Evolutionary conservation across 2,329 filamentous ascomycete species (phyloP).

Genomic region (Dactylellina cionopaga): DNA sequence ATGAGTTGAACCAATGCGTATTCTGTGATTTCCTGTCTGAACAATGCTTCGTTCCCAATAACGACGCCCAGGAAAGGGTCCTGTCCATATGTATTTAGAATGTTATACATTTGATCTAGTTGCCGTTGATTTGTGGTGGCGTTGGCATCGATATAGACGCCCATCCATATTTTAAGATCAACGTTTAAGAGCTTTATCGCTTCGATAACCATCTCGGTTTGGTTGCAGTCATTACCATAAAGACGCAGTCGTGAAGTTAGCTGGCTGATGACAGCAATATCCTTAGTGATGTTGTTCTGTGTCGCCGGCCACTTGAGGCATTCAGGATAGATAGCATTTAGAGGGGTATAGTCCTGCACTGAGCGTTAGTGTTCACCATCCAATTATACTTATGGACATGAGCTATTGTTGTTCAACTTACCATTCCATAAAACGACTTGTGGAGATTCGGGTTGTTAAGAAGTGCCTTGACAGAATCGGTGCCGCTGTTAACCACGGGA

Average conservation of each 20-base stretch:
- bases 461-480: constrained; percentile 70
- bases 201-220: constrained; percentile 91
- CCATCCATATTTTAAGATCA: constrained; percentile 89
- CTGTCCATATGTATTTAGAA: constrained; percentile 72
- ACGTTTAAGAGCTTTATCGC: constrained; percentile 79
- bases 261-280: constrained; percentile 88
- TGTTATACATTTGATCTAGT: constrained; percentile 81
- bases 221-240: constrained; percentile 97
- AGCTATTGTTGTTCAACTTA: not conserved
- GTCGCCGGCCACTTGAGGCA: constrained; percentile 80
- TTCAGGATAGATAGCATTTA: constrained; percentile 88
- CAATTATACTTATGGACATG: not conserved
- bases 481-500: constrained; percentile 66
- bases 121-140: constrained; percentile 84
- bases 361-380: constrained; percentile 2
- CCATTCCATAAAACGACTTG: constrained; percentile 90
- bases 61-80: constrained; percentile 85
- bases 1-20: constrained; percentile 73
- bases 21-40: constrained; percentile 77
- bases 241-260: constrained; percentile 87
- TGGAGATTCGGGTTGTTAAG: constrained; percentile 84
- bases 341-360: constrained; percentile 80
- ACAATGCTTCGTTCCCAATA: constrained; percentile 72
- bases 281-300: constrained; percentile 93
- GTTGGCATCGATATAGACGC: constrained; percentile 90